phyloP scores from a whole-genome alignment of 2,329 filamentous ascomycete genomes.

The Diplodia corticola region DNA sequence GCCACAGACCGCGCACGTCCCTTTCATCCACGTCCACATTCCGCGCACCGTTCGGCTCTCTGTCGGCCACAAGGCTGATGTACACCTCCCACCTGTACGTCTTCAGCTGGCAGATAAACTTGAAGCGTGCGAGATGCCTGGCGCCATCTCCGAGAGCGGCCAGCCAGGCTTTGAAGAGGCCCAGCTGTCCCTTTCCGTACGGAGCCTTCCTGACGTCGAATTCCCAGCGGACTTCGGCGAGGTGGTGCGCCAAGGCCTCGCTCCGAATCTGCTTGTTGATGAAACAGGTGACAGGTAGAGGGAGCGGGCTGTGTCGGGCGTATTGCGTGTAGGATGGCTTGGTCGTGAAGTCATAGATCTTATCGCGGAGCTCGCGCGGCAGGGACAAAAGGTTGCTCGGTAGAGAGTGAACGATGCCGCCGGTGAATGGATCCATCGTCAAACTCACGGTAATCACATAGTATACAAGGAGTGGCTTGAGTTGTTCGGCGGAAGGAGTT shows the following conservation, averaged over 20 bases:
- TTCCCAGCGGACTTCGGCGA: not conserved
- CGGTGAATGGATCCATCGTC: not conserved
- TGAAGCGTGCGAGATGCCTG: not conserved
- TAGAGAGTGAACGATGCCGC: not conserved
- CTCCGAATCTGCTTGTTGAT: not conserved
- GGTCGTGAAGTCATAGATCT: not conserved
- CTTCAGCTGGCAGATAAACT: not conserved
- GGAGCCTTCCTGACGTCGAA: not conserved
- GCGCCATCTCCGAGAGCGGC: not conserved
- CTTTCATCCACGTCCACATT: not conserved
- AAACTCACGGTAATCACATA: not conserved
- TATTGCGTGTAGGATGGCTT: not conserved
- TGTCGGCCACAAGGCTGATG: not conserved
- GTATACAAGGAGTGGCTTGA: not conserved
- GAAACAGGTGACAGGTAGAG: not conserved
- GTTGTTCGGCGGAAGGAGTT: not conserved
- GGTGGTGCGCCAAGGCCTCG: not conserved
- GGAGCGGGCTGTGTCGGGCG: not conserved
- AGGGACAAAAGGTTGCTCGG: not conserved
- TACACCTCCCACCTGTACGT: not conserved
- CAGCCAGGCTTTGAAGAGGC: not conserved
- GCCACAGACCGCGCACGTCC: not conserved
- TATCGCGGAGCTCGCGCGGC: constrained; percentile 5
- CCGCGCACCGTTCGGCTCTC: not conserved
- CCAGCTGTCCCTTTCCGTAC: not conserved